Percentiles rank a stretch among this genome's conserved stretches.
Evolutionary conservation across 2,329 filamentous ascomycete genomes (phyloP).

Genomic region (Atkinsonella texensis): DNA sequence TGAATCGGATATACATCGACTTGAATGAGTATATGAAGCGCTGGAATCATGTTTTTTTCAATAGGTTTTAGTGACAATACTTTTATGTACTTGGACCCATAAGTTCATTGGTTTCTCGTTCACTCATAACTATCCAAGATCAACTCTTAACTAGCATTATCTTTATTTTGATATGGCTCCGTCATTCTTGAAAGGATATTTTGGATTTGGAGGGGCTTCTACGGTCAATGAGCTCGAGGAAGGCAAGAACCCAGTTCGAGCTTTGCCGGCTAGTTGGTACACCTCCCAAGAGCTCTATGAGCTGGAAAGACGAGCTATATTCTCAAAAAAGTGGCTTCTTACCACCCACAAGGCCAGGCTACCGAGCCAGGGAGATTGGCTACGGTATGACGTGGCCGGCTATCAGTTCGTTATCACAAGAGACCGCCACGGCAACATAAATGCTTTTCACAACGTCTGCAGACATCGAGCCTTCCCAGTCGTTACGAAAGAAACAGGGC

Average conservation of each 20-base stretch:
- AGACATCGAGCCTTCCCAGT: slow-evolving; percentile 49
- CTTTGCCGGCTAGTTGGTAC: slow-evolving; percentile 41
- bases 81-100: background rate
- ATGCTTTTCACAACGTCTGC: slow-evolving; percentile 52
- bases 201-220: slow-evolving; percentile 21
- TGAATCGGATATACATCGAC: background rate
- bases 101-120: background rate
- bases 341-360: slow-evolving; percentile 40
- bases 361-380: slow-evolving; percentile 41
- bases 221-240: slow-evolving; percentile 14
- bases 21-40: background rate
- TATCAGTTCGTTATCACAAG: slow-evolving; percentile 42
- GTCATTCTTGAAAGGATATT: slow-evolving; percentile 24
- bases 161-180: slow-evolving; percentile 5
- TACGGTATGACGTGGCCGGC: slow-evolving; percentile 41
- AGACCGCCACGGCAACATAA: slow-evolving; percentile 38
- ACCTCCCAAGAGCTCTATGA: slow-evolving; percentile 41
- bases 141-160: background rate
- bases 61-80: too few species aligned
- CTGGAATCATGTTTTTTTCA: background rate
- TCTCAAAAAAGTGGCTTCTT: slow-evolving; percentile 44
- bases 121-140: background rate
- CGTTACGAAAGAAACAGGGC: slow-evolving; percentile 37
- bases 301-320: slow-evolving; percentile 44
- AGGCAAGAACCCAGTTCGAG: slow-evolving; percentile 14